Evolutionary conservation across 1,139 yeast genomes (phyloP).

Genomic region (Taphrina betulina): DNA sequence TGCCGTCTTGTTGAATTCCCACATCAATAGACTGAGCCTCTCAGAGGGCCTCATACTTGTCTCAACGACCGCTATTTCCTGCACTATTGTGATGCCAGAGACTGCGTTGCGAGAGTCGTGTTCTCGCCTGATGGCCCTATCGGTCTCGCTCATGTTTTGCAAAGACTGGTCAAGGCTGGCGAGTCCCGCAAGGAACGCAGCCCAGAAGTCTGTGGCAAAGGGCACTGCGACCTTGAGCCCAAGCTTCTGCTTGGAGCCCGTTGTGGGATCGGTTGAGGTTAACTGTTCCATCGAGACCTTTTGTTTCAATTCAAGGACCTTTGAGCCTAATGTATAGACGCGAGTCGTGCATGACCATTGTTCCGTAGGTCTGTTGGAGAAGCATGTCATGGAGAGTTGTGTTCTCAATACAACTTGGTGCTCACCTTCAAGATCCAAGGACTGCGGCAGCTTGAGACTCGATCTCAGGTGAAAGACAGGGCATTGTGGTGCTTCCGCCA

Average conservation of each 20-base stretch:
- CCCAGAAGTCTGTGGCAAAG: conserved; percentile 35
- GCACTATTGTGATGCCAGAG: conserved; percentile 24
- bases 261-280: background rate
- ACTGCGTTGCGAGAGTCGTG: conserved; percentile 22
- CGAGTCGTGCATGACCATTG: conserved; percentile 33
- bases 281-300: conserved; percentile 21
- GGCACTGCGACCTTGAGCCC: conserved; percentile 29
- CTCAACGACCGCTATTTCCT: conserved; percentile 18
- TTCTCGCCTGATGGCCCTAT: conserved; percentile 9
- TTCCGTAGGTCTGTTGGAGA: conserved; percentile 19
- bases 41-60: conserved; percentile 7
- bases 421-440: conserved; percentile 27
- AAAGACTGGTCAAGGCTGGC: conserved; percentile 6
- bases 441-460: conserved; percentile 16
- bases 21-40: conserved; percentile 9
- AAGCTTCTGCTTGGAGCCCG: background rate
- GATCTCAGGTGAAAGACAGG: conserved; percentile 32
- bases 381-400: conserved; percentile 20
- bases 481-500: conserved; percentile 16
- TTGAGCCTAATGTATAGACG: conserved; percentile 31
- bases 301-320: conserved; percentile 30
- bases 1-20: conserved; percentile 19
- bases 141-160: conserved; percentile 3
- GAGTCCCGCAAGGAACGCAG: conserved; percentile 34
- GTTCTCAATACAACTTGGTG: conserved; percentile 28